phyloP scores from a whole-genome alignment of 805 yeast genomes.

The Lipomyces sp. region DNA sequence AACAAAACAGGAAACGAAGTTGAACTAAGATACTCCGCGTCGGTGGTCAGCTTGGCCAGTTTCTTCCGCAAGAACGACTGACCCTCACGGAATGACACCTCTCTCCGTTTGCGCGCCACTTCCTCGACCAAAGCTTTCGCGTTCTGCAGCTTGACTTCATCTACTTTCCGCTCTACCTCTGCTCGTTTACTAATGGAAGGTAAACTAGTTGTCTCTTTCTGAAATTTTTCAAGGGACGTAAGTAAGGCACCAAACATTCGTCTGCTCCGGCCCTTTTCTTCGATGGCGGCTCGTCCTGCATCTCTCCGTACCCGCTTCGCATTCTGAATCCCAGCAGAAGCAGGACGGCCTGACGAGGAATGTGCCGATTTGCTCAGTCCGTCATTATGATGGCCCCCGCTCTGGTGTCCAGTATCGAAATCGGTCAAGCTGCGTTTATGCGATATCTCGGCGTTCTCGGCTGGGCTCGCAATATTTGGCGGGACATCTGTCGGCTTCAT shows the following conservation, averaged over 20 bases:
- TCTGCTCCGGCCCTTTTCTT: slow-evolving; percentile 23
- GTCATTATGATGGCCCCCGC: no score
- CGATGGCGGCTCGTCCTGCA: slow-evolving; percentile 6
- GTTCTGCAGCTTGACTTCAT: slow-evolving; percentile 6
- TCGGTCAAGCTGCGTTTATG: no score
- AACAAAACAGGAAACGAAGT: neutral
- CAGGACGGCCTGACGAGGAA: no score
- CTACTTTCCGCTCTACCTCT: slow-evolving; percentile 11
- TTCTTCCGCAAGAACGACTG: neutral
- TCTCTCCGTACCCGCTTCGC: slow-evolving; percentile 10
- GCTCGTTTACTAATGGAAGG: slow-evolving; percentile 4
- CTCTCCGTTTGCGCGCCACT: neutral
- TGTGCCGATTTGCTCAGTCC: no score
- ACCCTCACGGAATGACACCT: neutral
- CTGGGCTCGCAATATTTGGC: no score
- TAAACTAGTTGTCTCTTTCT: slow-evolving; percentile 13
- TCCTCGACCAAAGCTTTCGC: slow-evolving; percentile 3
- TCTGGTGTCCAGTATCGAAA: no score
- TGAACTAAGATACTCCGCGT: slow-evolving; percentile 6
- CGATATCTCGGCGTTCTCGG: no score
- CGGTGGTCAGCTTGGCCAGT: slow-evolving; percentile 1
- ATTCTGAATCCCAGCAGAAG: no score
- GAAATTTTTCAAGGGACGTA: slow-evolving; percentile 17
- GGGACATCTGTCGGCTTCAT: no score
- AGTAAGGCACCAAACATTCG: slow-evolving; percentile 28